Conservation (phyloP, 139 green algal genomes). For the Diplosphaera chodatii region DNA sequence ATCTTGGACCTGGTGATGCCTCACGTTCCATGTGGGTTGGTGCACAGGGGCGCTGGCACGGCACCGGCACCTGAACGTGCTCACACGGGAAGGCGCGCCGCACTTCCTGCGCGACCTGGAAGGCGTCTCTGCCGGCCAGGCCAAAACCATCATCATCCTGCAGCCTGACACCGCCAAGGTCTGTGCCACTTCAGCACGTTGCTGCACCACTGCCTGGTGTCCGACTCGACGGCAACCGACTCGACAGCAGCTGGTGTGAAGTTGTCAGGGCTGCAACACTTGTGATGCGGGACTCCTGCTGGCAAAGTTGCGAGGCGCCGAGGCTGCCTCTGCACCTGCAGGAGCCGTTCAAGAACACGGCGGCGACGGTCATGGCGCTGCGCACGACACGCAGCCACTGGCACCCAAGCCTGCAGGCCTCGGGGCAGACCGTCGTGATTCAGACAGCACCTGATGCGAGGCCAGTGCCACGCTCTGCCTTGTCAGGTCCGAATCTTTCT, state of each 20-base stretch:
- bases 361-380: conserved; percentile 12
- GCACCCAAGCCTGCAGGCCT: not conserved
- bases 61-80: conserved; percentile 1
- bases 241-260: no score
- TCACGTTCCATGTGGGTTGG: no score
- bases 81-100: conserved; percentile 9
- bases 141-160: conserved; percentile 18
- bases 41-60: not conserved
- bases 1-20: no score
- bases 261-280: no score
- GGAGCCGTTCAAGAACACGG: conserved; percentile 10
- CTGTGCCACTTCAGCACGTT: no score
- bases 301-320: no score
- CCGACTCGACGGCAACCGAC: no score
- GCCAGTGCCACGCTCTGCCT: not conserved
- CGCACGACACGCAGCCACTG: conserved; percentile 14
- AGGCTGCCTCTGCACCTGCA: not conserved
- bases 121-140: conserved; percentile 10
- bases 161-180: conserved; percentile 13
- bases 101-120: conserved; percentile 18
- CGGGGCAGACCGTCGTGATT: conserved; percentile 12
- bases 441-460: conserved; percentile 2
- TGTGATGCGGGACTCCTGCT: no score
- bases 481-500: no score
- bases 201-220: no score